Evolutionary conservation across 1,284 basidiomycete genomes (phyloP), one percentile per base, ranked within the genome.

Genomic region (Cryptococcus sp.): DNA sequence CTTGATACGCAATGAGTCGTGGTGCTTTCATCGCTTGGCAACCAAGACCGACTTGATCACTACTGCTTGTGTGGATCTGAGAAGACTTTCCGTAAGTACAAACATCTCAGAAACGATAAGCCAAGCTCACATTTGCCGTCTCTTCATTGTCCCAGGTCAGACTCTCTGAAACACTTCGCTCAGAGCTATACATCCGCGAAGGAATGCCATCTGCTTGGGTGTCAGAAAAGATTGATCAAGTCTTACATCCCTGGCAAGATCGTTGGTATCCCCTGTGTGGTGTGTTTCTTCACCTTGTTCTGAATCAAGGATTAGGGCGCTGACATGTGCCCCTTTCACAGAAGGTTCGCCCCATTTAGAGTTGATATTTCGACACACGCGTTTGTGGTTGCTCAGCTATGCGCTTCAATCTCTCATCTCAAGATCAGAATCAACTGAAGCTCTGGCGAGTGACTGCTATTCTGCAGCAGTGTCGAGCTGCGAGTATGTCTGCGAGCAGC

Each of bases 11-110:
- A 32, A 49, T 23, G 48, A 49, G 33, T 37, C 8, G 6, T 49
- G 48, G 48, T 49, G 48, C 35, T 49, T 49, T 23, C 48, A 49
- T 23, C 48, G 13, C 6, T 31, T 49, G 36, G 48, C 48, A 14
- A 36, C 36, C 14, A 5, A 5, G 7, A n/a, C 36, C 14, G 48
- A 49, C 36, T 15, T 6, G 33, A n/a, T 36, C 33, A 38, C 35
- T 6, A 49, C 48, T 7, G 48, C 48, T 11, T 49, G 48, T 32
- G 48, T 49, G 8, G 48, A 37, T 5, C 36, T 49, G 13, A 13
- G 48, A 32, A 10, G 48, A 32, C 7, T 6, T 5, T 7, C 33
- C 34, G 48, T 49, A 31, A 38, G 48, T 38, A 10, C 10, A 10
- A 10, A 10, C n/a, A 10, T 10, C 38, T 41, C 38, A 10, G 10